A percentile compares a stretch with the other conserved stretches of the same genome.
These are phyloP conservation scores for Globisporangium barbulae DNA, from an alignment of 352 stramenopile genomes.

Conservation along the genomic window DNA sequence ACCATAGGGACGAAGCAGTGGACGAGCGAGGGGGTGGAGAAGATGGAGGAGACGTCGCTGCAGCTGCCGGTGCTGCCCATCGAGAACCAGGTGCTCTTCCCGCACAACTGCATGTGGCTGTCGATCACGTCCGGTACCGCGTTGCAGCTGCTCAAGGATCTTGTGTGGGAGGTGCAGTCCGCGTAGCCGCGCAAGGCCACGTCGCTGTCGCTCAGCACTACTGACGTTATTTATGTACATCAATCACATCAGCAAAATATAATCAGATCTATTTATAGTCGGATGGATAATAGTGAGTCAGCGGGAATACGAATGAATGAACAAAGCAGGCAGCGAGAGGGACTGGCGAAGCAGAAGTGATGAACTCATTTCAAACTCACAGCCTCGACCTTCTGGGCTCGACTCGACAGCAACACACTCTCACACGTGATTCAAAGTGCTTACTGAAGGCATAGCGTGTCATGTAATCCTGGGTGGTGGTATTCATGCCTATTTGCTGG, in stretches of 20 bases:
- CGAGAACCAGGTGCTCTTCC: slow-evolving; percentile 71
- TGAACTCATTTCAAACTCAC: no score
- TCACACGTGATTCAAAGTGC: no score
- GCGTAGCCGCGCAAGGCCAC: slow-evolving; percentile 38
- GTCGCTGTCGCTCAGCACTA: slow-evolving; percentile 51
- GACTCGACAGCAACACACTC: no score
- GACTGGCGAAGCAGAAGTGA: no score
- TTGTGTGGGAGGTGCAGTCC: slow-evolving; percentile 69
- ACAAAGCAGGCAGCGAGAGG: no score
- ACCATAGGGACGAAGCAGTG: slow-evolving; percentile 21
- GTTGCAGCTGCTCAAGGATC: slow-evolving; percentile 74
- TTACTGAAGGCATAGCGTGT: background rate
- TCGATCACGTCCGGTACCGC: slow-evolving; percentile 55
- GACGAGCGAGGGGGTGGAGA: slow-evolving; percentile 11
- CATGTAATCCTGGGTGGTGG: background rate
- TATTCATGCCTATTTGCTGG: background rate
- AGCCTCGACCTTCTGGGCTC: no score
- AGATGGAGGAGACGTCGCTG: slow-evolving; percentile 27
- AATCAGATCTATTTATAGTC: no score
- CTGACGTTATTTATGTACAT: no score
- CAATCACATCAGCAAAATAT: no score
- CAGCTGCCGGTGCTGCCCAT: slow-evolving; percentile 66
- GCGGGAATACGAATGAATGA: no score
- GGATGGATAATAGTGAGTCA: no score
- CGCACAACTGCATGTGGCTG: slow-evolving; percentile 67